phyloP scores from a whole-genome alignment of 106 monocot genomes.

The Platanthera zijinensis region DNA sequence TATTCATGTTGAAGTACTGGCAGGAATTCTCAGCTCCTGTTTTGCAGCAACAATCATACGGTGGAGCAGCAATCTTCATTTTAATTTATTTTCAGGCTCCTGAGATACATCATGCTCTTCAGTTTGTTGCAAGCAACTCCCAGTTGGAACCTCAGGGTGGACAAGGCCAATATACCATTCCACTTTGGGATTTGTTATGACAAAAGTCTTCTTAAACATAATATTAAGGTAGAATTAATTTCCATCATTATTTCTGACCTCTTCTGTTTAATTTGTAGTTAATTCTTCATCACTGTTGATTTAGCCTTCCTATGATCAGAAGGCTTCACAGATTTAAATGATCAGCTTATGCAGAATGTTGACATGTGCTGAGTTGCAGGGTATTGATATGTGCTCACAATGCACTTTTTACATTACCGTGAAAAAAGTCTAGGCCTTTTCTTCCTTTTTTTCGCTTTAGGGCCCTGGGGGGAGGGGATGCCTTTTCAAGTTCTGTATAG shows the following conservation, averaged over 20 bases:
- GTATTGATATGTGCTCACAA: too few relatives aligned
- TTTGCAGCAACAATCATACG: too few relatives aligned
- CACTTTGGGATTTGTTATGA: constrained; percentile 31
- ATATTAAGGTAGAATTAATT: too few relatives aligned
- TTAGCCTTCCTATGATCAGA: neutral
- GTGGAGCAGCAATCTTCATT: too few relatives aligned
- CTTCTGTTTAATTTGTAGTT: too few relatives aligned
- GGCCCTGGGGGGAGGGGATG: neutral
- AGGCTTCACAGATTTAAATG: neutral
- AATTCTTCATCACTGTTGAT: too few relatives aligned
- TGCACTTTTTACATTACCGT: too few relatives aligned
- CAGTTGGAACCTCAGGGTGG: constrained; percentile 22
- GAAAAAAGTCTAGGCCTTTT: too few relatives aligned
- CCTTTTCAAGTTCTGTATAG: neutral
- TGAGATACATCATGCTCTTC: constrained; percentile 18
- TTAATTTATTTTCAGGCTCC: constrained; percentile 4
- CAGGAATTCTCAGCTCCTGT: too few relatives aligned
- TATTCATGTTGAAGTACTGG: too few relatives aligned
- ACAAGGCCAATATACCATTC: constrained; percentile 21
- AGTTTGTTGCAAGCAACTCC: constrained; percentile 18
- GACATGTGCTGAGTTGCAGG: neutral
- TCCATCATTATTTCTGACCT: too few relatives aligned
- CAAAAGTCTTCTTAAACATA: neutral
- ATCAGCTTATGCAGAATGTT: neutral
- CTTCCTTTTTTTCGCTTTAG: too few relatives aligned